Evolutionary conservation across 768 basidiomycete species (phyloP), one percentile per base, ranked within the genome.

Genomic region (Podaxis sp.): DNA sequence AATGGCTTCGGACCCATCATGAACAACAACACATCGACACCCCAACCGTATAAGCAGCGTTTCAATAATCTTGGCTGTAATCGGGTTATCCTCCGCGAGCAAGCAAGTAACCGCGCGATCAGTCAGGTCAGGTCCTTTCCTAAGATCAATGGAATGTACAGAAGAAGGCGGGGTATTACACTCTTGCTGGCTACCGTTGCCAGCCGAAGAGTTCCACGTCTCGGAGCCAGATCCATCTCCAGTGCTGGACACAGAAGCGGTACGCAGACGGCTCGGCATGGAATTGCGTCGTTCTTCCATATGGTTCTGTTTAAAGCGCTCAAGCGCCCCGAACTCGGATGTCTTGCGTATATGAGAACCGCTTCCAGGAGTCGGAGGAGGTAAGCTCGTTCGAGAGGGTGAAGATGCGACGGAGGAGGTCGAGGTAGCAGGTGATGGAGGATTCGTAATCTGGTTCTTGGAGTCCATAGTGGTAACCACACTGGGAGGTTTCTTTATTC

Each of bases 11-110:
- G 96, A 94, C 7, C 97, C 97, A 76, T 99, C 95, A 48, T 94
- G 87, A 17, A 98, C 97, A 8, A 98, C 92, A 9, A 98, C 90
- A 73, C 93, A 95, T 17, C 96, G 90, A 74, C 96, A 99, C 1
- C 97, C 97, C 64, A 99, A 84, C 39, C 96, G 88, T 64, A 93
- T 91, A 52, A 99, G 84, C 51, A 99, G 76, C 2, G 96, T 99
- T 75, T 98, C 95, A 54, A 98, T 89, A 54, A 99, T 98, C 80
- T 99, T 98, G 36, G 93, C 92, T 0, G 95, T 96, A 66, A 99
- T 98, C 1, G 97, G 97, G 70, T 99, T 99, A 69, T 99, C 95
- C 74, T 99, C 97, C 1, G 96, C 97, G 39, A 99, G 82, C 28
- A 99, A 74, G 70, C 94, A 95, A 44, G 95, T 97, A 59, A 99